These are phyloP conservation scores for Leccinum variicolor DNA, from an alignment of 768 basidiomycete species.

Conservation along the genomic window DNA sequence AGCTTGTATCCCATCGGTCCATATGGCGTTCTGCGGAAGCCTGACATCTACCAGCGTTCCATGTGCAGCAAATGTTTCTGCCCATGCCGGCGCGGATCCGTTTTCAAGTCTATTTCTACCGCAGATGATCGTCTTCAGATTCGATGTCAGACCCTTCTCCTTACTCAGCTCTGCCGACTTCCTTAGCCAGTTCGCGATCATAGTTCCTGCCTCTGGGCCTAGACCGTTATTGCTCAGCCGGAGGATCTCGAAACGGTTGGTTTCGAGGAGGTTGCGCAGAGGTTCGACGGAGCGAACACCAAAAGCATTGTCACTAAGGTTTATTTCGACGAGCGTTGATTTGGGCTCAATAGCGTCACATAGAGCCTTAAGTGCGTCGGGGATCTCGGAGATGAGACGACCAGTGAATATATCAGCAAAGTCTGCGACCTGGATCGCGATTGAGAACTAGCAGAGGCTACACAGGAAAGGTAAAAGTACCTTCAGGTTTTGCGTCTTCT, in stretches of 20 bases:
- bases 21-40: slow-evolving; percentile 98
- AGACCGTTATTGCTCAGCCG: slow-evolving; percentile 97
- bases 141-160: slow-evolving; percentile 63
- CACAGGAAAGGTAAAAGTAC: slow-evolving; percentile 34
- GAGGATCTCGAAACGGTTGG: slow-evolving; percentile 77
- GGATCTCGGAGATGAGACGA: slow-evolving; percentile 93
- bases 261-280: slow-evolving; percentile 83
- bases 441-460: background rate
- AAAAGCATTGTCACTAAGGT: slow-evolving; percentile 95
- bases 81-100: slow-evolving; percentile 81
- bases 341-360: slow-evolving; percentile 85
- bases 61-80: slow-evolving; percentile 84
- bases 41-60: slow-evolving; percentile 78
- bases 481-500: slow-evolving; percentile 63
- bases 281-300: slow-evolving; percentile 94
- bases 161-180: slow-evolving; percentile 71
- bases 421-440: slow-evolving; percentile 73
- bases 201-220: slow-evolving; percentile 81
- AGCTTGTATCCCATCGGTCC: slow-evolving; percentile 83
- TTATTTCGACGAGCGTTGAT: slow-evolving; percentile 77
- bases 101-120: slow-evolving; percentile 96
- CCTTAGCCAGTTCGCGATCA: slow-evolving; percentile 80
- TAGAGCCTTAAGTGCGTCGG: slow-evolving; percentile 80
- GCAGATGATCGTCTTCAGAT: slow-evolving; percentile 79
- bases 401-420: slow-evolving; percentile 98